phyloP scores from a whole-genome alignment of 73 alveolate species.

The Tetrahymena borealis region DNA sequence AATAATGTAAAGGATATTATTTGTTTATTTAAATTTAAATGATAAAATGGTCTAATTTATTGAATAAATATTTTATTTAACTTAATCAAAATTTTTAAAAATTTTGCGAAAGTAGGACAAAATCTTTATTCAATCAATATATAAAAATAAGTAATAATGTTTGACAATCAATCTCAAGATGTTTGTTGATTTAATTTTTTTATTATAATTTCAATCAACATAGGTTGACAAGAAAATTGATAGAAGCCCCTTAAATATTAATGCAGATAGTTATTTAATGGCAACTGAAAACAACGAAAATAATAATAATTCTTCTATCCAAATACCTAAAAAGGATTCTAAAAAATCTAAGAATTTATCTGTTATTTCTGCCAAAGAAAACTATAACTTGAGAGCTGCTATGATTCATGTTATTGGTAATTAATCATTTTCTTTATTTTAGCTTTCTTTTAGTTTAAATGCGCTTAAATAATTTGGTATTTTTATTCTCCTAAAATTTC shows the following conservation, averaged over 20 bases:
- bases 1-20: background rate
- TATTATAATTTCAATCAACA: background rate
- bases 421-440: background rate
- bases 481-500: background rate
- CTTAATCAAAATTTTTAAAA: no score
- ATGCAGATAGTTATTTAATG: background rate
- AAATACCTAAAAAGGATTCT: background rate
- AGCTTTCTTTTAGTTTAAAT: background rate
- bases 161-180: no score
- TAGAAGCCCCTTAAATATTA: background rate
- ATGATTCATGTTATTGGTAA: conserved; percentile 62
- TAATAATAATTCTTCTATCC: background rate
- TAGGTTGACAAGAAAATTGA: background rate
- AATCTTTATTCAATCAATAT: no score
- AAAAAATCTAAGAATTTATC: conserved; percentile 22
- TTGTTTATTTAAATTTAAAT: no score
- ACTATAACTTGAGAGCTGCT: conserved; percentile 78
- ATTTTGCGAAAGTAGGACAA: no score
- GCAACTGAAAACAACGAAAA: background rate
- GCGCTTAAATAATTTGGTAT: background rate
- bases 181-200: no score
- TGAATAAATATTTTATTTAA: no score
- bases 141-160: no score
- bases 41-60: no score
- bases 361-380: conserved; percentile 23